phyloP scores from a whole-genome alignment of 306 rosid genomes.

The Morella rubra region DNA sequence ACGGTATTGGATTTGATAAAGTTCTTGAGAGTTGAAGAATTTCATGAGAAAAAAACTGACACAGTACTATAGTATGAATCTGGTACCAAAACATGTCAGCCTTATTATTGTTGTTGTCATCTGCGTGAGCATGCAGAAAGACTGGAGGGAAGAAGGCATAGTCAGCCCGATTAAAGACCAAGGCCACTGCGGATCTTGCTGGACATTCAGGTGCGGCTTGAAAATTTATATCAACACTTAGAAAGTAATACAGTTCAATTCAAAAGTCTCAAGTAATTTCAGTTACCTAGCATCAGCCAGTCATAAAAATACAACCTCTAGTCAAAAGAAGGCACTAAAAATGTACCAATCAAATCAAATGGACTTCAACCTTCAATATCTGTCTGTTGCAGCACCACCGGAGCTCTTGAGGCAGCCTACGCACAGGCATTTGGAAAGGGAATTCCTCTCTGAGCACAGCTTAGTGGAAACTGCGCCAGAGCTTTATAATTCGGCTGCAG shows the following conservation, averaged over 20 bases:
- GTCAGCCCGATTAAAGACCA: constrained; percentile 83
- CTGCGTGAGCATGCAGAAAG: constrained; percentile 56
- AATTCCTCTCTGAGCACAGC: constrained; percentile 96
- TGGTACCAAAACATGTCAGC: background rate
- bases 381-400: constrained; percentile 73
- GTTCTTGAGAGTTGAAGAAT: background rate
- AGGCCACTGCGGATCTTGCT: constrained; percentile 70
- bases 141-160: constrained; percentile 83
- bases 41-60: background rate
- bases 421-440: constrained; percentile 64
- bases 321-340: background rate
- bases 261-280: background rate
- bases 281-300: background rate
- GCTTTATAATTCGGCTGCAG: constrained; percentile 82
- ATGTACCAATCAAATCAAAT: background rate
- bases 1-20: constrained; percentile 33
- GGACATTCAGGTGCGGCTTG: constrained; percentile 58
- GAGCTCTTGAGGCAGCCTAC: constrained; percentile 92
- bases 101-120: background rate
- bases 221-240: background rate
- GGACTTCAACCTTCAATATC: constrained; percentile 15
- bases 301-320: background rate
- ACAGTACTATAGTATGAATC: background rate
- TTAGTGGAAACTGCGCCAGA: constrained; percentile 92
- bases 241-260: background rate